Conservation (phyloP, 2,329 filamentous ascomycete genomes). For the Aspergillus chevalieri region DNA sequence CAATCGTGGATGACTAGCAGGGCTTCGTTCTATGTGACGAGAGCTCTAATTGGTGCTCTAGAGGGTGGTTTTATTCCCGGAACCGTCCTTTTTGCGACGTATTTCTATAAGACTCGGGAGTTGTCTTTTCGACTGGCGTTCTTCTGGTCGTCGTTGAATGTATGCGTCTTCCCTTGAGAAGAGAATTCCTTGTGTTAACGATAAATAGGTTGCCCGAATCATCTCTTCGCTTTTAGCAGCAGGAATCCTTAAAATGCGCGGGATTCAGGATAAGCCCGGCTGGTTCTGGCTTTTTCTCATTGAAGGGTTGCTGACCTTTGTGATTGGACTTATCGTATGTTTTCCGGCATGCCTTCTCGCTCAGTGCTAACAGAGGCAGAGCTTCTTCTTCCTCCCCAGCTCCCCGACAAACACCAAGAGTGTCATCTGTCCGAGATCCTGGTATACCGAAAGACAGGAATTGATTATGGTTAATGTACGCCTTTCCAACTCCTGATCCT, state of each 20-base stretch:
- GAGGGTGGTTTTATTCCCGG: conserved; percentile 34
- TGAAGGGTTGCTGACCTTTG: conserved; percentile 39
- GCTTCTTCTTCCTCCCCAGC: conserved; percentile 22
- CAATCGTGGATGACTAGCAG: conserved; percentile 30
- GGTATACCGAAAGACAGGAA: conserved; percentile 25
- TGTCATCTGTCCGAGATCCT: conserved; percentile 13
- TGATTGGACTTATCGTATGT: conserved; percentile 32
- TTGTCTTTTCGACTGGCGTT: conserved; percentile 37
- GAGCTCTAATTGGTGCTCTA: conserved; percentile 36
- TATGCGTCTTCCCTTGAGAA: neutral
- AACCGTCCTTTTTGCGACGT: conserved; percentile 37
- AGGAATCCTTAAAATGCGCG: conserved; percentile 38
- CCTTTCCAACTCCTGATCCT: neutral
- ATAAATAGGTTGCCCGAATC: conserved; percentile 22
- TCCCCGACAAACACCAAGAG: conserved; percentile 24
- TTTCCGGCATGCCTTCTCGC: conserved; percentile 22
- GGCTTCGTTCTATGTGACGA: conserved; percentile 31
- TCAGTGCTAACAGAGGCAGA: conserved; percentile 20
- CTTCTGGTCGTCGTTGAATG: conserved; percentile 38
- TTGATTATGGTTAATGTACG: conserved; percentile 24
- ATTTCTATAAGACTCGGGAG: conserved; percentile 38
- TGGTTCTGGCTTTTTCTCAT: conserved; percentile 41
- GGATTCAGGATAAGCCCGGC: conserved; percentile 35
- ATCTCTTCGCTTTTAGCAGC: conserved; percentile 34
- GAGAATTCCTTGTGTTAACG: neutral